phyloP scores from a whole-genome alignment of 495 filamentous ascomycete genomes.

The Penicillium goetzii region DNA sequence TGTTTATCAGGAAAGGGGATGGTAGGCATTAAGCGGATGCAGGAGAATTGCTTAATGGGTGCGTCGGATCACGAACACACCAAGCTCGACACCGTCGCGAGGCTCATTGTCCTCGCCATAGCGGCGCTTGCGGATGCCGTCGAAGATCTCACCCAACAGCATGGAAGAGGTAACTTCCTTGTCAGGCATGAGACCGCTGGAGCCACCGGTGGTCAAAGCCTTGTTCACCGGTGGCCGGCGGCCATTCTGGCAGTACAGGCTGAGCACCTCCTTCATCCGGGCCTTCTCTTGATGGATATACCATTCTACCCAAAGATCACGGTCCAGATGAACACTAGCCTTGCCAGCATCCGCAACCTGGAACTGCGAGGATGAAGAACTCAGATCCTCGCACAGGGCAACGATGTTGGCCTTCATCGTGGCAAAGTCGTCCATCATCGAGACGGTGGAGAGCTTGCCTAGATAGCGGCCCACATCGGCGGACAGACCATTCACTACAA shows the following conservation, averaged over 20 bases:
- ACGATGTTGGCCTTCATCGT: constrained; percentile 54
- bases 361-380: constrained; percentile 49
- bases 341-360: constrained; percentile 56
- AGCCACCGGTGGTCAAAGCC: constrained; percentile 33
- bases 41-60: constrained; percentile 35
- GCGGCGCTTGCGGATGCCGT: constrained; percentile 58
- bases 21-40: not conserved
- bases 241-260: constrained; percentile 59
- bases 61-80: constrained; percentile 64
- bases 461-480: constrained; percentile 61
- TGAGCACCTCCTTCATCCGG: constrained; percentile 65
- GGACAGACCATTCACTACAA: constrained; percentile 64
- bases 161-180: constrained; percentile 56
- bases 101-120: constrained; percentile 50
- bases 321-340: constrained; percentile 56
- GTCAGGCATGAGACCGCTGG: constrained; percentile 38
- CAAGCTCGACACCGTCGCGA: constrained; percentile 60
- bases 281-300: constrained; percentile 71
- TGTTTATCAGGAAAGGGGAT: constrained; percentile 1
- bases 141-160: constrained; percentile 65
- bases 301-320: constrained; percentile 69
- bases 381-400: constrained; percentile 50
- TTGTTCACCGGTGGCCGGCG: constrained; percentile 47
- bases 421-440: constrained; percentile 62
- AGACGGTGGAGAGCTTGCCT: constrained; percentile 61